phyloP scores from a whole-genome alignment of 345 rosid species.

The Populus nigra region DNA sequence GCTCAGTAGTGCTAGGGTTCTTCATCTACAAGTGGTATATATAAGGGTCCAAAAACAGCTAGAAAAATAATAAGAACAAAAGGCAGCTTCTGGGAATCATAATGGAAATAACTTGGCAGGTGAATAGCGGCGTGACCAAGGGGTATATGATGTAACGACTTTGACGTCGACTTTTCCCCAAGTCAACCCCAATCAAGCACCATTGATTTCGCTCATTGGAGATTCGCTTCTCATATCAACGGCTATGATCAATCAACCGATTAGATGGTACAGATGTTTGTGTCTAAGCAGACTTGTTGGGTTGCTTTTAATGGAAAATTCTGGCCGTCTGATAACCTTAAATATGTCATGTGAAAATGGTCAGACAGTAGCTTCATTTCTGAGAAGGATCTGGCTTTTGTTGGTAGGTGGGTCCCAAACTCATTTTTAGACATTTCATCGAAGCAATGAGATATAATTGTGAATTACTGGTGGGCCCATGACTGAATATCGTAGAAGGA shows the following conservation, averaged over 20 bases:
- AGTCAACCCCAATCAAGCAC: slow-evolving; percentile 20
- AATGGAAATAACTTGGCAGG: slow-evolving; percentile 35
- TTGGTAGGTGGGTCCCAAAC: background rate
- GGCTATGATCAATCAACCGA: background rate
- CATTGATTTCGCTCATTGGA: background rate
- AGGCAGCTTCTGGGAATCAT: slow-evolving; percentile 45
- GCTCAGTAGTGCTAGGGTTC: background rate
- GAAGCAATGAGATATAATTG: too few species aligned
- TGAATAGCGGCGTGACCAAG: slow-evolving; percentile 6
- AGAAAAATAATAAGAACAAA: background rate
- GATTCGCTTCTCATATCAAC: background rate
- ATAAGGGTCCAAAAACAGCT: background rate
- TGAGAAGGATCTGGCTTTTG: background rate
- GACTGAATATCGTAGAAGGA: too few species aligned
- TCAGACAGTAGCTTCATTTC: background rate
- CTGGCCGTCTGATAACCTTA: background rate
- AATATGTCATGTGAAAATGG: background rate
- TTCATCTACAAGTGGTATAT: background rate
- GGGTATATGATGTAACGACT: slow-evolving; percentile 21
- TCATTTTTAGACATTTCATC: background rate
- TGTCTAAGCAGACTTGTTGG: background rate
- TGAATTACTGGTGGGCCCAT: too few species aligned
- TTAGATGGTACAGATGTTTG: background rate
- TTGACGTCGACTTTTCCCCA: slow-evolving; percentile 38
- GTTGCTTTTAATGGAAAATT: background rate